These are phyloP conservation scores for Pleurotus sapidus DNA, from an alignment of 768 basidiomycete species.

Conservation along the genomic window DNA sequence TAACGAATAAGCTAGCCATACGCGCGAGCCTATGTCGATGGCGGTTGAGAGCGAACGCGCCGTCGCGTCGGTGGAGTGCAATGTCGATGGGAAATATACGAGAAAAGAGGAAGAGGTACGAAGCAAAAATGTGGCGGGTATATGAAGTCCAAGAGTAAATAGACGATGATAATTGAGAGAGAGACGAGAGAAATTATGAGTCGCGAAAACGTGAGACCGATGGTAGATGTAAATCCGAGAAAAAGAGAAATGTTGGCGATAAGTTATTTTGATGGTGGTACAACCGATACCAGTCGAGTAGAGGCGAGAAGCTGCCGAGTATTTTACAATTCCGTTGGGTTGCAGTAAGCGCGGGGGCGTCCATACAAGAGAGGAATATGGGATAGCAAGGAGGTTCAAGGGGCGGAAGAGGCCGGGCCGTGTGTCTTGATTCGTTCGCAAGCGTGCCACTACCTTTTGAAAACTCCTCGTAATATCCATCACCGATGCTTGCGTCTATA, in stretches of 20 bases:
- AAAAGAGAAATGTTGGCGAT: neutral
- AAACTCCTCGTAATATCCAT: neutral
- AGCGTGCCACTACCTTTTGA: conserved; percentile 5
- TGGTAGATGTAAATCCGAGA: neutral
- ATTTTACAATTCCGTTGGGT: neutral
- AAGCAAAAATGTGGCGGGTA: conserved; percentile 2
- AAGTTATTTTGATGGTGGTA: neutral
- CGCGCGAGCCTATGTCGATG: neutral
- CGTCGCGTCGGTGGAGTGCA: neutral
- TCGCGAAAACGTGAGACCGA: neutral
- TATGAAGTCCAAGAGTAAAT: conserved; percentile 5
- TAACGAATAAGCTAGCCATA: too few species aligned
- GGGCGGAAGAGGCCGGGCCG: conserved; percentile 1
- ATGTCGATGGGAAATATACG: neutral
- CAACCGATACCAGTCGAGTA: conserved; percentile 1
- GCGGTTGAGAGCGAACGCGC: neutral
- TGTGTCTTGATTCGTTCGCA: conserved; percentile 3
- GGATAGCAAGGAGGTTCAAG: neutral
- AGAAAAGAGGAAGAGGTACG: neutral
- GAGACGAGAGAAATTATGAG: conserved; percentile 4
- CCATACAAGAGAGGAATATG: too few species aligned
- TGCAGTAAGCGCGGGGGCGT: too few species aligned
- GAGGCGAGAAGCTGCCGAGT: neutral
- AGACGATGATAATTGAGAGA: conserved; percentile 7
- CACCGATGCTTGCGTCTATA: neutral